phyloP scores from a whole-genome alignment of 768 basidiomycete species.

The Serendipita indica region DNA sequence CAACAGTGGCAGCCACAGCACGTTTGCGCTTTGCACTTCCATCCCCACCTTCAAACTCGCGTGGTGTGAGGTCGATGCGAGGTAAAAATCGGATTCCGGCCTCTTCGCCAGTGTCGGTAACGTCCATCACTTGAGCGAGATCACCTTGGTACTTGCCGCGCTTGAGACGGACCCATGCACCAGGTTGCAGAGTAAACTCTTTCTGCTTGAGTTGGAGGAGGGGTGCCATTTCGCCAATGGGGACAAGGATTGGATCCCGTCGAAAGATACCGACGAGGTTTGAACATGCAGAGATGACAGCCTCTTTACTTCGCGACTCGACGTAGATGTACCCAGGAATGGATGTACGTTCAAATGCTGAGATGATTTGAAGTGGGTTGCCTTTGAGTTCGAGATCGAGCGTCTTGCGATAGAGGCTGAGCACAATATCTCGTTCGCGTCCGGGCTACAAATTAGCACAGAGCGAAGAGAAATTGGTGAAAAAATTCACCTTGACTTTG shows the following conservation, averaged over 20 bases:
- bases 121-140: constrained; percentile 86
- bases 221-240: constrained; percentile 96
- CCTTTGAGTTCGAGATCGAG: constrained; percentile 68
- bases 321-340: constrained; percentile 93
- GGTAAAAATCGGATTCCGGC: constrained; percentile 89
- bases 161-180: constrained; percentile 90
- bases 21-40: constrained; percentile 69
- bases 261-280: constrained; percentile 90
- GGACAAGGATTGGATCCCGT: constrained; percentile 70
- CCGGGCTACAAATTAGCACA: constrained; percentile 44
- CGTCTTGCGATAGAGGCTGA: constrained; percentile 88
- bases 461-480: not conserved
- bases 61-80: constrained; percentile 91
- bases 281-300: constrained; percentile 69
- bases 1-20: constrained; percentile 30
- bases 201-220: constrained; percentile 92
- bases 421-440: constrained; percentile 82
- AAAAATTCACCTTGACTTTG: constrained; percentile 59
- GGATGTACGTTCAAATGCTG: constrained; percentile 93
- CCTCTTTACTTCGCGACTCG: constrained; percentile 76
- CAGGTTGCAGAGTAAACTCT: constrained; percentile 65
- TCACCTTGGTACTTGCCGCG: constrained; percentile 91
- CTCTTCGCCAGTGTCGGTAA: constrained; percentile 85
- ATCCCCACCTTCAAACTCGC: constrained; percentile 51
- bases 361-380: constrained; percentile 69